Percentiles rank a stretch among this genome's conserved stretches.
Evolutionary conservation across 2,329 filamentous ascomycete genomes (phyloP).

Genomic region (Dendrostoma leiphaemia): DNA sequence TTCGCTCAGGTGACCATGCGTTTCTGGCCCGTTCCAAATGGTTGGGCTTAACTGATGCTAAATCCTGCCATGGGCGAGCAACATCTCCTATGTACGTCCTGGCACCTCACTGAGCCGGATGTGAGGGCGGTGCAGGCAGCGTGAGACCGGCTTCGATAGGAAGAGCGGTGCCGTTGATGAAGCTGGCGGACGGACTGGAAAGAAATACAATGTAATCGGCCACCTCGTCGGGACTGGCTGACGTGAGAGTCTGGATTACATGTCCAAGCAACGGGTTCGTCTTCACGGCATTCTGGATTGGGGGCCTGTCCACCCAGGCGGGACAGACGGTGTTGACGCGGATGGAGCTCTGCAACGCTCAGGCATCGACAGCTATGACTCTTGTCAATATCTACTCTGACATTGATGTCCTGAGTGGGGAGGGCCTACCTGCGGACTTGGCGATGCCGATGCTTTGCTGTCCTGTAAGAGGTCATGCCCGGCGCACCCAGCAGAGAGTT

Average conservation of each 20-base stretch:
- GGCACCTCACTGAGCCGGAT: neutral
- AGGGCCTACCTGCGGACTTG: slow-evolving; percentile 19
- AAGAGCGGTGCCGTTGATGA: slow-evolving; percentile 13
- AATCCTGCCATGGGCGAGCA: too few species aligned
- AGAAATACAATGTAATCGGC: slow-evolving; percentile 19
- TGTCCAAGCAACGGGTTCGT: slow-evolving; percentile 14
- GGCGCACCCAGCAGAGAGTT: slow-evolving; percentile 20
- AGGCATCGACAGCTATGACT: slow-evolving; percentile 21
- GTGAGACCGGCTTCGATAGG: neutral
- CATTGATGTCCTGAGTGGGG: too few species aligned
- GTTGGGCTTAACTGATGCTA: too few species aligned
- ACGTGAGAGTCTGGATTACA: slow-evolving; percentile 14
- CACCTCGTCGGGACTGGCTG: slow-evolving; percentile 18
- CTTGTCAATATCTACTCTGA: neutral
- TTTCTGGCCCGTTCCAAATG: too few species aligned
- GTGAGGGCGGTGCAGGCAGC: neutral
- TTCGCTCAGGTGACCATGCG: too few species aligned
- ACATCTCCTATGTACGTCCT: too few species aligned
- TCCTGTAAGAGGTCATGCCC: slow-evolving; percentile 20
- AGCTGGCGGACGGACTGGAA: slow-evolving; percentile 16
- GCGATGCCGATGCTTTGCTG: slow-evolving; percentile 23
- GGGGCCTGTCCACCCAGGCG: slow-evolving; percentile 22
- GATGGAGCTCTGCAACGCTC: slow-evolving; percentile 19
- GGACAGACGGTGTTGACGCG: slow-evolving; percentile 22
- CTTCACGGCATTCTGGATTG: slow-evolving; percentile 21